These are phyloP conservation scores for Picochlorum sp. DNA, from an alignment of 139 green algal species.

Conservation along the genomic window DNA sequence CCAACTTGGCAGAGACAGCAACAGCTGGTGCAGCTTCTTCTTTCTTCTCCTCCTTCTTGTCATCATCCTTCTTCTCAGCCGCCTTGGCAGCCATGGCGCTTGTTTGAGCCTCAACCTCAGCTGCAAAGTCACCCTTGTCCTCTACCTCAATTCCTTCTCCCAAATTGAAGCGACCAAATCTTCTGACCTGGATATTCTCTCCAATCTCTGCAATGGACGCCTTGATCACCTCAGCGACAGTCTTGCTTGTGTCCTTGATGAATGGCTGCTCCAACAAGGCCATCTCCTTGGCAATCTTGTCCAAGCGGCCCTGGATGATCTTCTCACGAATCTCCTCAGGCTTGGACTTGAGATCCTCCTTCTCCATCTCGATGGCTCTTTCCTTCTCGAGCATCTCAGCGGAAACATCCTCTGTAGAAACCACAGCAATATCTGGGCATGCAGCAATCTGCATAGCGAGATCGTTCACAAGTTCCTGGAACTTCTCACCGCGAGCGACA, in stretches of 20 bases:
- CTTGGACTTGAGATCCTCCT: constrained; percentile 91
- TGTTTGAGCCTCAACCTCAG: constrained; percentile 81
- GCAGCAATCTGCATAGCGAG: constrained; percentile 73
- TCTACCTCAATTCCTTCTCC: constrained; percentile 86
- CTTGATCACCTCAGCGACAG: constrained; percentile 87
- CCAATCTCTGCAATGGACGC: constrained; percentile 75
- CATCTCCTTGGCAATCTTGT: constrained; percentile 81
- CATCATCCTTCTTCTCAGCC: constrained; percentile 48
- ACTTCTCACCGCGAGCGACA: constrained; percentile 80
- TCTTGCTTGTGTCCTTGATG: constrained; percentile 88
- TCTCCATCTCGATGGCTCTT: constrained; percentile 88
- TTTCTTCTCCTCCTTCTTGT: constrained; percentile 20
- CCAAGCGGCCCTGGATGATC: constrained; percentile 91
- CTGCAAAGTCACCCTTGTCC: constrained; percentile 66
- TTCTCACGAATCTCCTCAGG: constrained; percentile 88
- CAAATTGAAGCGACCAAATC: constrained; percentile 78
- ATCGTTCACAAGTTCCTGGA: constrained; percentile 80
- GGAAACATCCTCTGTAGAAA: constrained; percentile 67
- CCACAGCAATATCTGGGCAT: constrained; percentile 45
- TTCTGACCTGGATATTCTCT: constrained; percentile 83
- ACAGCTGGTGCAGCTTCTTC: constrained; percentile 7
- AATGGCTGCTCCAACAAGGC: constrained; percentile 82
- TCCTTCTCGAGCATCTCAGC: constrained; percentile 70
- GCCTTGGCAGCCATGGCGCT: constrained; percentile 50
- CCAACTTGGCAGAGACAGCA: constrained; percentile 45